Conservation (phyloP, 2,329 filamentous ascomycete genomes). For the Fulvia fulva region DNA sequence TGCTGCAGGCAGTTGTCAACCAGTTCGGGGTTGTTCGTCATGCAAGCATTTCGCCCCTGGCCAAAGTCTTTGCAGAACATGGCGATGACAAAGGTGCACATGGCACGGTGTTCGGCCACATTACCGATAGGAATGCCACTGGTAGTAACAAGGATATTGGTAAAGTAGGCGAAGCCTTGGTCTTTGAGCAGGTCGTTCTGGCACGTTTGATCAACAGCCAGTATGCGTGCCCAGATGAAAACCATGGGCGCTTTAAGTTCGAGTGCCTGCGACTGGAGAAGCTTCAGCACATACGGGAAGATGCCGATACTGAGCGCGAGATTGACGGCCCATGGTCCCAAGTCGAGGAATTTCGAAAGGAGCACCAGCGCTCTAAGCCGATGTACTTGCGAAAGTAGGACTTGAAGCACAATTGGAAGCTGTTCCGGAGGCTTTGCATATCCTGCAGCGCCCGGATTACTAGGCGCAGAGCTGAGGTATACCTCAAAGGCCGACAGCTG, state of each 20-base stretch:
- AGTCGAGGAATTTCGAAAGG: slow-evolving; percentile 86
- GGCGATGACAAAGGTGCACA: slow-evolving; percentile 96
- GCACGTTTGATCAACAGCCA: slow-evolving; percentile 91
- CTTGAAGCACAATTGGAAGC: slow-evolving; percentile 91
- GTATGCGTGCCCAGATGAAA: slow-evolving; percentile 95
- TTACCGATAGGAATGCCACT: slow-evolving; percentile 74
- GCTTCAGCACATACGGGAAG: slow-evolving; percentile 96
- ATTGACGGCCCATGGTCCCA: slow-evolving; percentile 98
- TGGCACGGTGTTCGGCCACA: slow-evolving; percentile 90
- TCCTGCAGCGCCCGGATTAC: slow-evolving; percentile 76
- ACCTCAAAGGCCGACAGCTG: slow-evolving; percentile 96
- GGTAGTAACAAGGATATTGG: slow-evolving; percentile 78
- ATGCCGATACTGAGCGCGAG: slow-evolving; percentile 96
- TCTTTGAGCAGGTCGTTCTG: slow-evolving; percentile 94
- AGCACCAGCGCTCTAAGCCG: slow-evolving; percentile 85
- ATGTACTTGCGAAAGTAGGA: slow-evolving; percentile 92
- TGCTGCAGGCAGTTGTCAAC: slow-evolving; percentile 84
- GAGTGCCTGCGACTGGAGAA: slow-evolving; percentile 88
- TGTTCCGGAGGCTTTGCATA: slow-evolving; percentile 69
- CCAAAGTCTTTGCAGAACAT: slow-evolving; percentile 96
- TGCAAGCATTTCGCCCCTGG: slow-evolving; percentile 85
- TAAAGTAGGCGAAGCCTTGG: slow-evolving; percentile 95
- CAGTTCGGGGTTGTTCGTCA: slow-evolving; percentile 81
- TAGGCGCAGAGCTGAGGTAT: slow-evolving; percentile 88
- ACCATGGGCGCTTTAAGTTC: slow-evolving; percentile 99